Evolutionary conservation across 2,329 filamentous ascomycete species (phyloP), one percentile per base, ranked within the genome.

Genomic region (Pseudocercospora pini-densiflorae): DNA sequence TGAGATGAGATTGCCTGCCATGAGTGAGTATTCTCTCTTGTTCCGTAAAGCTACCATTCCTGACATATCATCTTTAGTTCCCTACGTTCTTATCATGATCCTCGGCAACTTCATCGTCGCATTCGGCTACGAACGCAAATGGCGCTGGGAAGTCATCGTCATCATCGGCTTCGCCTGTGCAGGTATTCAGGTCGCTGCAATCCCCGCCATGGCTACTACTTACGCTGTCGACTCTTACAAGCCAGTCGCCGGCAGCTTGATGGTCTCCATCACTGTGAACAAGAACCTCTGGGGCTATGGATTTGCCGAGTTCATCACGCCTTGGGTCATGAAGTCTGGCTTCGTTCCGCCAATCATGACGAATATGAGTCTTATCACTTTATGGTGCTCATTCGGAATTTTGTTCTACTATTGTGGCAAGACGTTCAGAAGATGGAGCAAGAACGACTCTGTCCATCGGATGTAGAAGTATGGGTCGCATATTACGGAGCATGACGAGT

Each of bases 221-320:
- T 89, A 89, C 71, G 86, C 87, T 0, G 84, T 90, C 16, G 88
- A 90, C 74, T 85, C 82, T 63, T 90, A 90, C 76, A 90, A 89
- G 77, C 86, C 87, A 0, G 84, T 89, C 2, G 83, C 87, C 0
- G 87, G 87, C 2, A 83, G 81, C 2, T 78, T 89, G 57, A 87
- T 89, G 73, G 87, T 89, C 0, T 80, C 83, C 7, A 85, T 88
- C 69, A 89, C 87, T 0, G 86, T 89, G 54, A 88, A 88, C 72
- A 89, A 89, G 79, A 89, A 89, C 64, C 62, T 89, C 0, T 88
- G 86, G 85, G 87, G 87, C 0, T 89, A 88, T 73, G 86, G 87
- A 0, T 85, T 89, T 69, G 33, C 69, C 19, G 73, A 77, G 40
- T 79, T 77, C 68, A 74, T 79, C 69, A 78, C 73, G 1, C 77